Conservation (phyloP, 1,284 basidiomycete species). For the Phellinidium pouzarii region DNA sequence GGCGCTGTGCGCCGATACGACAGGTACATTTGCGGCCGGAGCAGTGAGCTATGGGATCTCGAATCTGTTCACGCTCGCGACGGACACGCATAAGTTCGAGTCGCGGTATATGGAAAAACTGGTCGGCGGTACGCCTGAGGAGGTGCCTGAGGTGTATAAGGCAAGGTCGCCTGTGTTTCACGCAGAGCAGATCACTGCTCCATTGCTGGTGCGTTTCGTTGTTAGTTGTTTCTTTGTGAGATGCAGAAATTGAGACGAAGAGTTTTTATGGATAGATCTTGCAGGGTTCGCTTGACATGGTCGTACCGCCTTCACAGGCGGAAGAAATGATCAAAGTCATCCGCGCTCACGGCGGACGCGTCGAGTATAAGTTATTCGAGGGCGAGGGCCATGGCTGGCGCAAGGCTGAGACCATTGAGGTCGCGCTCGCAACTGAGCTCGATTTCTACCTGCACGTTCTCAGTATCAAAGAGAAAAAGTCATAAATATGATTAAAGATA, state of each 20-base stretch:
- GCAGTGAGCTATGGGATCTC: constrained; percentile 50
- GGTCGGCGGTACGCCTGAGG: constrained; percentile 44
- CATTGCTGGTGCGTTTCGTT: constrained; percentile 39
- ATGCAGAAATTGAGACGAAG: not conserved
- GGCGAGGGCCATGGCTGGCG: constrained; percentile 56
- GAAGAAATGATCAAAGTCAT: constrained; percentile 40
- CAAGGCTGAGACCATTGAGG: constrained; percentile 36
- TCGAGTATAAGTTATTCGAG: constrained; percentile 43
- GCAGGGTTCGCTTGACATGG: constrained; percentile 48
- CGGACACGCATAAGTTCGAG: constrained; percentile 65
- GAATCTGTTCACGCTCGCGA: constrained; percentile 41
- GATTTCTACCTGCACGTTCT: constrained; percentile 33
- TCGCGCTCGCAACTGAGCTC: constrained; percentile 39
- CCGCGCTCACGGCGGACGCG: constrained; percentile 34
- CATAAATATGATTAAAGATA: no score
- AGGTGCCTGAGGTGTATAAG: constrained; percentile 42
- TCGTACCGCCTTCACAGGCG: constrained; percentile 53
- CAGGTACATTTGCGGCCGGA: constrained; percentile 37
- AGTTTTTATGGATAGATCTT: constrained; percentile 36
- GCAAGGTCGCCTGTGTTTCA: constrained; percentile 45
- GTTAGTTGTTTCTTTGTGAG: not conserved
- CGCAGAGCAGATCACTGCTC: constrained; percentile 42
- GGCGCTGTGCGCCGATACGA: constrained; percentile 26
- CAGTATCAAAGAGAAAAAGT: no score
- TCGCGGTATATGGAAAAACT: constrained; percentile 47